phyloP scores from a whole-genome alignment of 495 filamentous ascomycete species.

The Penicillium coprophilum region DNA sequence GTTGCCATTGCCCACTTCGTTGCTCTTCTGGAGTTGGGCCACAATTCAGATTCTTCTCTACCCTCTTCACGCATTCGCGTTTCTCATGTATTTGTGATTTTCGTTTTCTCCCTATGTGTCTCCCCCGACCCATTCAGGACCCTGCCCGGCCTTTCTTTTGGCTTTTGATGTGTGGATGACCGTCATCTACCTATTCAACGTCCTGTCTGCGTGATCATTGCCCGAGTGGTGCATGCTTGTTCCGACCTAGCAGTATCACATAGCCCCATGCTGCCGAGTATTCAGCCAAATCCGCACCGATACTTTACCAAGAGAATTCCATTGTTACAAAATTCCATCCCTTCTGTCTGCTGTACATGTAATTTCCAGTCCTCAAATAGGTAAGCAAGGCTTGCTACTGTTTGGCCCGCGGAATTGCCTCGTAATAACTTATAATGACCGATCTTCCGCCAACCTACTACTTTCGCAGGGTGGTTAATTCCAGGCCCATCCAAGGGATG shows the following conservation, averaged over 20 bases:
- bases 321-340: background rate
- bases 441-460: background rate
- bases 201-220: background rate
- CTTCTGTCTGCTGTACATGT: background rate
- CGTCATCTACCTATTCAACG: background rate
- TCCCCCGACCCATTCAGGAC: background rate
- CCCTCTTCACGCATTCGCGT: constrained; percentile 4
- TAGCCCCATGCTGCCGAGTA: constrained; percentile 2
- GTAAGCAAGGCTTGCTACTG: background rate
- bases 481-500: background rate
- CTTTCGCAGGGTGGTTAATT: background rate
- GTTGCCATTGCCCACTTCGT: constrained; percentile 1
- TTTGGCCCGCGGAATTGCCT: background rate
- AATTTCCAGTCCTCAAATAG: background rate
- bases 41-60: background rate
- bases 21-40: background rate
- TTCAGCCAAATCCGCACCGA: background rate
- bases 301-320: constrained; percentile 1
- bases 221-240: constrained; percentile 4
- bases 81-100: constrained; percentile 3
- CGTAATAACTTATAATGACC: no score
- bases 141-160: background rate
- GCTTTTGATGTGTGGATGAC: constrained; percentile 7
- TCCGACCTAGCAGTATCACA: constrained; percentile 3
- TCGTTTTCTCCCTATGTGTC: background rate